phyloP scores from a whole-genome alignment of 495 filamentous ascomycete genomes.

The Pseudomonodictys pantanalensis region DNA sequence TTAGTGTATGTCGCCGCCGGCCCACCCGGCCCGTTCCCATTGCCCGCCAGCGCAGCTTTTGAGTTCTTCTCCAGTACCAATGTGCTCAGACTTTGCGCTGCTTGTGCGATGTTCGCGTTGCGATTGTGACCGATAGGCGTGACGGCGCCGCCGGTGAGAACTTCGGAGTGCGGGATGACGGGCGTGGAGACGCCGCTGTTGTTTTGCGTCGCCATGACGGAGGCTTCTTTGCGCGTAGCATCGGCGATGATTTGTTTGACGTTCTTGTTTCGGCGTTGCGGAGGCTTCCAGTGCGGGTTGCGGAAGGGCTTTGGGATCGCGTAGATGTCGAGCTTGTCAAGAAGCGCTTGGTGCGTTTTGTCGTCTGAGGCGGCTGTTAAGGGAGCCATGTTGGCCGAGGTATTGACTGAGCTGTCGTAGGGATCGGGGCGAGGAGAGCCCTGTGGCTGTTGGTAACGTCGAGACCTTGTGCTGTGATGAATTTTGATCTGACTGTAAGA shows the following conservation, averaged over 20 bases:
- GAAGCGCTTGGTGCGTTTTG: conserved; percentile 48
- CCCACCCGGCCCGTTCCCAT: conserved; percentile 45
- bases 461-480: no score
- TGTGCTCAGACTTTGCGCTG: conserved; percentile 76
- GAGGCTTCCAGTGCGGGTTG: conserved; percentile 81
- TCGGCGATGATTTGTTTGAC: conserved; percentile 96
- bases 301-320: conserved; percentile 80
- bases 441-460: not conserved
- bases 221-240: conserved; percentile 76
- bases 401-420: not conserved
- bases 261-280: conserved; percentile 95
- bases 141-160: conserved; percentile 52
- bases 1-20: conserved; percentile 89
- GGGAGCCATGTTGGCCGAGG: conserved; percentile 40
- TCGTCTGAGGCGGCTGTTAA: conserved; percentile 45
- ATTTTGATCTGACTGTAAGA: no score
- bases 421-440: not conserved
- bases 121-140: conserved; percentile 50
- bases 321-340: conserved; percentile 86
- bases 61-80: conserved; percentile 72
- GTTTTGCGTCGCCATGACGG: conserved; percentile 70
- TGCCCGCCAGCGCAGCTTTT: conserved; percentile 25
- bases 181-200: conserved; percentile 81
- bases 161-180: conserved; percentile 43
- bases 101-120: conserved; percentile 70